These are phyloP conservation scores for Ogataea nitratoaversa DNA, from an alignment of 805 yeast species.

Conservation along the genomic window DNA sequence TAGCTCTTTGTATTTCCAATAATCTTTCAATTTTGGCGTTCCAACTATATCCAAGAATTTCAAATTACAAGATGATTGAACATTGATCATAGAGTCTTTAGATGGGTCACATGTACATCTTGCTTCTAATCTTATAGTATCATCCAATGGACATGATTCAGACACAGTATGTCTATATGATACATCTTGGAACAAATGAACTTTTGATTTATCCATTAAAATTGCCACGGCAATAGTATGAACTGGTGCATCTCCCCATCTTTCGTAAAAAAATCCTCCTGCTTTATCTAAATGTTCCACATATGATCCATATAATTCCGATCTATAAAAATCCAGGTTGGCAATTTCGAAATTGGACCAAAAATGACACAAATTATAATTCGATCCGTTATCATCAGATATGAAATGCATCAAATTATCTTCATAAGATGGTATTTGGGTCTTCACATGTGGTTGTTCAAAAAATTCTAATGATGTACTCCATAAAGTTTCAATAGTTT, in stretches of 20 bases:
- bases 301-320: constrained; percentile 50
- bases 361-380: constrained; percentile 74
- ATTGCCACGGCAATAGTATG: constrained; percentile 42
- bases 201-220: constrained; percentile 51
- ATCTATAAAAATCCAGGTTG: constrained; percentile 60
- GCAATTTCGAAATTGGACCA: constrained; percentile 82
- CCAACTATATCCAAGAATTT: constrained; percentile 21
- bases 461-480: constrained; percentile 41
- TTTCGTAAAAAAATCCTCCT: constrained; percentile 81
- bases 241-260: constrained; percentile 82
- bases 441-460: constrained; percentile 18
- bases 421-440: constrained; percentile 16
- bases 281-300: constrained; percentile 58
- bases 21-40: constrained; percentile 20
- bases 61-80: constrained; percentile 25
- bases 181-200: constrained; percentile 76
- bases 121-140: constrained; percentile 45
- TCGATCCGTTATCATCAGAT: constrained; percentile 57
- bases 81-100: constrained; percentile 62
- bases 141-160: constrained; percentile 72
- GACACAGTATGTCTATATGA: constrained; percentile 82
- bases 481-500: constrained; percentile 53
- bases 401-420: constrained; percentile 54
- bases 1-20: constrained; percentile 16
- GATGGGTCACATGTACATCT: constrained; percentile 71